A percentile compares a stretch with the other conserved stretches of the same genome.
phyloP scores from a whole-genome alignment of 495 filamentous ascomycete genomes.

The Thozetella sp. region DNA sequence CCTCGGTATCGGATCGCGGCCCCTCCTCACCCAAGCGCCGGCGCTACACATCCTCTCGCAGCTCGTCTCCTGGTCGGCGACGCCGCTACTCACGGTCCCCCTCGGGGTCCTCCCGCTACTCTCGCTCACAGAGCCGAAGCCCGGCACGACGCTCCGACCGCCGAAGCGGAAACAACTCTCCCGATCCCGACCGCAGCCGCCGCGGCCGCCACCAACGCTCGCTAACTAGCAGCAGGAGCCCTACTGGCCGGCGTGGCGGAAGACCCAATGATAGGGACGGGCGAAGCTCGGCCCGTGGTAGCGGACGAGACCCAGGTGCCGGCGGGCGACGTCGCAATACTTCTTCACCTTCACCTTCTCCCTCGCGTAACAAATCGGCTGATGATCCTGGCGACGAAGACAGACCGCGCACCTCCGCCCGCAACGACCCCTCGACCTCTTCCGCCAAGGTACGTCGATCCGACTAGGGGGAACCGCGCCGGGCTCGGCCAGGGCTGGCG shows the following conservation, averaged over 20 bases:
- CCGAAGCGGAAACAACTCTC: conserved; percentile 41
- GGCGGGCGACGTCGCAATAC: conserved; percentile 47
- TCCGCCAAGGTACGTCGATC: conserved; percentile 40
- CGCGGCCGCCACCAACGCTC: conserved; percentile 30
- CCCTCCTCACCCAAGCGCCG: conserved; percentile 29
- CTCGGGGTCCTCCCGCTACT: conserved; percentile 27
- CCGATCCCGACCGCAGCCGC: conserved; percentile 30
- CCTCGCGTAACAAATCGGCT: conserved; percentile 55
- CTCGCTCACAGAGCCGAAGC: conserved; percentile 35
- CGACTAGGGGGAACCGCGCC: neutral
- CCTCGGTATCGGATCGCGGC: conserved; percentile 25
- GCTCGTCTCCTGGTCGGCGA: conserved; percentile 12
- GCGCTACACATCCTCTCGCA: conserved; percentile 26
- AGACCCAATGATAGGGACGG: conserved; percentile 36
- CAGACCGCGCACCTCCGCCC: conserved; percentile 37
- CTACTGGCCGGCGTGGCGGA: conserved; percentile 6
- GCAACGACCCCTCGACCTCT: conserved; percentile 25
- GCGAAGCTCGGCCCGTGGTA: conserved; percentile 56
- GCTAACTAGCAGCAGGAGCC: conserved; percentile 31
- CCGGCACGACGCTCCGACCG: conserved; percentile 42
- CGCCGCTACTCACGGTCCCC: conserved; percentile 44
- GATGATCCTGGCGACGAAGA: conserved; percentile 64
- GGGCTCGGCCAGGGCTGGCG: neutral
- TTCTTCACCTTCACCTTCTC: conserved; percentile 52
- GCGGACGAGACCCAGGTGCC: conserved; percentile 11